phyloP scores from a whole-genome alignment of 2,329 filamentous ascomycete genomes.

The Colletotrichum chrysophilum region DNA sequence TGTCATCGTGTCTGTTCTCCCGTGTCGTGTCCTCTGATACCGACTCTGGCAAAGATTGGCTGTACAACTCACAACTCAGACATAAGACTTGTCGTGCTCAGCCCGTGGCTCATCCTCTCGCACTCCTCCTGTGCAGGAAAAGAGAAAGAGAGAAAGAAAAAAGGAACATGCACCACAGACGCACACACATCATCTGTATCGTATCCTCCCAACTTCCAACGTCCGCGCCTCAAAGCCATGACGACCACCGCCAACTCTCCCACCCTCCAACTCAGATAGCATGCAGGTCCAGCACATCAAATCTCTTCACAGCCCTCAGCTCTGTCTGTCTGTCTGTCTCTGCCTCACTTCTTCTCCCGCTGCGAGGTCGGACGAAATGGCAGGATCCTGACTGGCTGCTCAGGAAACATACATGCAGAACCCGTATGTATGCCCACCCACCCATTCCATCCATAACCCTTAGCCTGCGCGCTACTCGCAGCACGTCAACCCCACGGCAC shows the following conservation, averaged over 20 bases:
- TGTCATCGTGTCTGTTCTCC: background rate
- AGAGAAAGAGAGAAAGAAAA: too few relatives aligned
- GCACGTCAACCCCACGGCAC: slow-evolving; percentile 21
- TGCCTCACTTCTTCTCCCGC: background rate
- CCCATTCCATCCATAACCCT: background rate
- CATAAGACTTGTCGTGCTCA: background rate
- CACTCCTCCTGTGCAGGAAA: background rate
- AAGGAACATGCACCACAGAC: background rate
- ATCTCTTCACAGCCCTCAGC: background rate
- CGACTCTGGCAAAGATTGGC: background rate
- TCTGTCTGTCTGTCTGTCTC: background rate
- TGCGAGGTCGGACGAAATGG: slow-evolving; percentile 3
- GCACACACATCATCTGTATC: background rate
- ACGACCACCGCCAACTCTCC: background rate
- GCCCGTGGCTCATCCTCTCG: background rate
- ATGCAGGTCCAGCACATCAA: slow-evolving; percentile 12
- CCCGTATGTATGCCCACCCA: background rate
- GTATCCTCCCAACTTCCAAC: background rate
- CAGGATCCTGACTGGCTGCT: background rate
- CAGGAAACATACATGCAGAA: background rate
- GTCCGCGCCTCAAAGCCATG: background rate
- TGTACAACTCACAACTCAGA: background rate
- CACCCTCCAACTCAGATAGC: background rate
- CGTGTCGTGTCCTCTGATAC: background rate
- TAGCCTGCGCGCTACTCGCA: background rate